Evolutionary conservation across 208 protist species (phyloP).

Genomic region (Leishmania turanica): DNA sequence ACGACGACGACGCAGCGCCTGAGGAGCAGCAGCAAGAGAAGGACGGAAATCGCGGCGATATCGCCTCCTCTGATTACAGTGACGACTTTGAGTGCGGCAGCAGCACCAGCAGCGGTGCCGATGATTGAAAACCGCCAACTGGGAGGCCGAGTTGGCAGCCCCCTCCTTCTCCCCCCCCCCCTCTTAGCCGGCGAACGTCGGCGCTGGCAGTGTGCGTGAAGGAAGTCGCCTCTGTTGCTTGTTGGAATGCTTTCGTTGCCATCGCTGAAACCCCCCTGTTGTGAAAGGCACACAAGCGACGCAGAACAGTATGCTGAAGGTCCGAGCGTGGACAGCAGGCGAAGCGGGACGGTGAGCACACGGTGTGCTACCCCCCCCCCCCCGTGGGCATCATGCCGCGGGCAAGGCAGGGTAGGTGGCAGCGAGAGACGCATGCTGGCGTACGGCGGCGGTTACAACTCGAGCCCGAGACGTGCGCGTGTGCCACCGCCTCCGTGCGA

Average conservation of each 20-base stretch:
- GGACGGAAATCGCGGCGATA: not conserved
- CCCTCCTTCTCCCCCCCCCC: not conserved
- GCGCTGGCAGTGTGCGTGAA: not conserved
- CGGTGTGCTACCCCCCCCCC: not conserved
- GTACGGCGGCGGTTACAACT: not conserved
- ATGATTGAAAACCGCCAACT: not conserved
- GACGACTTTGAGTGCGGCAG: constrained; percentile 35
- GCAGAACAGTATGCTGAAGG: not conserved
- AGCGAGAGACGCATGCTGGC: not conserved
- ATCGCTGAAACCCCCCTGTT: not conserved
- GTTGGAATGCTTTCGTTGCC: not conserved
- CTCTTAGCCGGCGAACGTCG: not conserved
- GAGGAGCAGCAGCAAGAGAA: not conserved
- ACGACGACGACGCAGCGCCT: not conserved
- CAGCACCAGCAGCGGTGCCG: not conserved
- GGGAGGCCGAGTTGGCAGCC: not conserved
- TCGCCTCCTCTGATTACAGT: constrained; percentile 12
- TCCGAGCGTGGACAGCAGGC: not conserved
- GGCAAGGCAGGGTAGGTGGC: not conserved
- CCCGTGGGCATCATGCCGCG: not conserved
- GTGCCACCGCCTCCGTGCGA: not conserved
- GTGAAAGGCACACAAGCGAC: not conserved
- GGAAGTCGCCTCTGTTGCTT: not conserved
- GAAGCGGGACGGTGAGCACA: not conserved
- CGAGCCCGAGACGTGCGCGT: not conserved